A percentile compares a stretch with the other conserved stretches of the same genome.
phyloP scores from a whole-genome alignment of 2,329 filamentous ascomycete species.

The Fusarium annulatum region DNA sequence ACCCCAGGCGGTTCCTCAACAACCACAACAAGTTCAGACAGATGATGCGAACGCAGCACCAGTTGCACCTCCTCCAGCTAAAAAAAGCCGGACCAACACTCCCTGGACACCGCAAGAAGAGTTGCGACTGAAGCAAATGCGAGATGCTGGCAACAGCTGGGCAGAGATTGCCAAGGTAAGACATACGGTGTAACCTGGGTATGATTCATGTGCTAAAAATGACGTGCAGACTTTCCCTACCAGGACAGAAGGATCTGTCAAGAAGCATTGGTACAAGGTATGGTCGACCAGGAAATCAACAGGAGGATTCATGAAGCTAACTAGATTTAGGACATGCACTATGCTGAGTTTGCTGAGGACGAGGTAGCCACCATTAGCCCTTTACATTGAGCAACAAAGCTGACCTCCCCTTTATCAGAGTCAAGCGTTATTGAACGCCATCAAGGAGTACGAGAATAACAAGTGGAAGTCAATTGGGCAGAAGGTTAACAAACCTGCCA shows the following conservation, averaged over 20 bases:
- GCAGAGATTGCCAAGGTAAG: conserved; percentile 99
- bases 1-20: conserved; percentile 45
- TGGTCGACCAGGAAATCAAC: conserved; percentile 24
- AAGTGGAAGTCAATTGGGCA: conserved; percentile 98
- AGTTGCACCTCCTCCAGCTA: conserved; percentile 67
- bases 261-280: conserved; percentile 99
- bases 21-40: conserved; percentile 45
- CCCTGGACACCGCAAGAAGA: conserved; percentile 98
- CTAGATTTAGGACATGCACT: conserved; percentile 88
- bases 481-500: conserved; percentile 97
- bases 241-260: conserved; percentile 95
- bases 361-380: conserved; percentile 71
- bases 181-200: conserved; percentile 3
- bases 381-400: conserved; percentile 24
- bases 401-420: conserved; percentile 62
- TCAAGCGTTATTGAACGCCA: conserved; percentile 85
- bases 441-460: conserved; percentile 98
- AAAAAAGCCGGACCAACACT: conserved; percentile 98
- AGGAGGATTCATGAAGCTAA: conserved; percentile 13
- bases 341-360: conserved; percentile 97
- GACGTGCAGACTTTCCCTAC: conserved; percentile 84
- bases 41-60: conserved; percentile 48
- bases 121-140: conserved; percentile 90
- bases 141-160: conserved; percentile 94
- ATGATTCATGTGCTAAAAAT: conserved; percentile 7